These are phyloP conservation scores for Hamamelis virginiana DNA, from an alignment of 164 flowering plant species.

Conservation along the genomic window DNA sequence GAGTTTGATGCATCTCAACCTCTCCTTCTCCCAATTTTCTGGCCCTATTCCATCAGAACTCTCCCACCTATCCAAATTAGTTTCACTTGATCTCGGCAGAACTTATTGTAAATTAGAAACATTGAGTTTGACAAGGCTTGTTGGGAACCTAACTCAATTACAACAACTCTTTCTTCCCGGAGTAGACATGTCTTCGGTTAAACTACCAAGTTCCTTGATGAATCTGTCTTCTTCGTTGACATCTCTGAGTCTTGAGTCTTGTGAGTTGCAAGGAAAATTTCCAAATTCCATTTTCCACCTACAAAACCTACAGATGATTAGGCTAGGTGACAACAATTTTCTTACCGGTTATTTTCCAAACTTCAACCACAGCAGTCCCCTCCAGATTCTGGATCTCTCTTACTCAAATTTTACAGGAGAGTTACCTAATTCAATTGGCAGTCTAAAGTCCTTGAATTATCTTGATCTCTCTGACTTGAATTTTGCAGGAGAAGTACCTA, in stretches of 20 bases:
- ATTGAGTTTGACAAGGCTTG: not conserved
- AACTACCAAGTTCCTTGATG: not conserved
- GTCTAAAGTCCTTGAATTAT: not conserved
- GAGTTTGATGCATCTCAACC: constrained; percentile 17
- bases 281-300: not conserved
- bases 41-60: constrained; percentile 22
- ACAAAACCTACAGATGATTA: not conserved
- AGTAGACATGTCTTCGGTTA: constrained; percentile 2
- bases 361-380: not conserved
- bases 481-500: not conserved
- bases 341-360: constrained; percentile 5
- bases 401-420: not conserved
- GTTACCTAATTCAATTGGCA: not conserved
- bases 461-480: not conserved
- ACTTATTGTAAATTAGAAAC: not conserved
- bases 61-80: constrained; percentile 11
- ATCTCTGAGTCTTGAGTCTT: not conserved
- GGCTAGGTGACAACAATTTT: not conserved
- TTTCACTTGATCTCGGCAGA: constrained; percentile 18
- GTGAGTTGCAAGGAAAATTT: constrained; percentile 10
- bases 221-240: constrained; percentile 12
- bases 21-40: constrained; percentile 2
- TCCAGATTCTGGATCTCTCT: not conserved
- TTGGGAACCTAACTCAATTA: not conserved
- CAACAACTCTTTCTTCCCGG: not conserved